Base-by-base conservation (phyloP, 2,329 filamentous ascomycete genomes). In the Clonostachys solani region DNA sequence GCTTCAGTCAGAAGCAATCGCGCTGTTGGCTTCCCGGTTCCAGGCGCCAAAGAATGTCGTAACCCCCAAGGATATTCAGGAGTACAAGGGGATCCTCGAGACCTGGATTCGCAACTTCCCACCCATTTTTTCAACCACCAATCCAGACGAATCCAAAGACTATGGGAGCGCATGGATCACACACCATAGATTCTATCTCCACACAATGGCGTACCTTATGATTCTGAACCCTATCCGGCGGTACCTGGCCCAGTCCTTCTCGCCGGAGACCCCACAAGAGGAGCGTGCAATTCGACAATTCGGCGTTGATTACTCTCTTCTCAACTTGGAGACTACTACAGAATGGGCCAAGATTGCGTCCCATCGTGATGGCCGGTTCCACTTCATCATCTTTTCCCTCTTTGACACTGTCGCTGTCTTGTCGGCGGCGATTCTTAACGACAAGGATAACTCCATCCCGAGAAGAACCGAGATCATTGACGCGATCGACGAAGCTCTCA, bases 351-450 rank as follows among this genome's bases (percentile, higher is more conserved):
- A 73, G 6, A 64, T 69, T 18, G 65, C 70, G 35, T 67, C 66
- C 9, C 69, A 70, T 1, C 62, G 70, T 29, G 72, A 77, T 34
- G 69, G 71, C 3, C 71, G 75, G 19, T 73, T 77, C 34, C 73
- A 78, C 49, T 68, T 77, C 45, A 72, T 75, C 15, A 71, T 74
- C 1, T 80, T 78, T 45, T 64, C 69, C 5, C 66, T 77, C 23
- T 78, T 79, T 47, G 74, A 79, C 48, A 75, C 74, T 0, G 68
- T 73, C 0, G 70, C 74, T 1, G 63, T 74, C 33, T 58, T 78
- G 4, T 76, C 71, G 47, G 76, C 75, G 0, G 72, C 74, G 1
- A 57, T 79, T 6, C 67, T 76, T 9, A 75, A 78, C 50, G 75
- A 78, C 37, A 53, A 56, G 9, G 60, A 67, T 10, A 49, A 56